Conservation (phyloP, 2,329 filamentous ascomycete species). For the Fusarium tupiense region DNA sequence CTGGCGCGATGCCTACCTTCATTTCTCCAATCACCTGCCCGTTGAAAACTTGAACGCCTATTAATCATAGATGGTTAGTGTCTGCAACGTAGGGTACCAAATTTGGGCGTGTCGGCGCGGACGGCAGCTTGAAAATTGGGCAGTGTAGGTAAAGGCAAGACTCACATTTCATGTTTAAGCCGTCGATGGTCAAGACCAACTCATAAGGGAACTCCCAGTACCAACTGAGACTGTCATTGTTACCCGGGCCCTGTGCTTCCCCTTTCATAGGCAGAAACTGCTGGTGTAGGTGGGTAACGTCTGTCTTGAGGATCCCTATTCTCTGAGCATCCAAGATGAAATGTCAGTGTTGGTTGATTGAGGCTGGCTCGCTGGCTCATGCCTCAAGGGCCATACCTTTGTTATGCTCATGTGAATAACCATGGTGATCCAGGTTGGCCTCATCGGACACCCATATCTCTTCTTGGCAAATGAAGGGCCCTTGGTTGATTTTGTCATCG, state of each 20-base stretch:
- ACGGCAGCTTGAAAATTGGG: background rate
- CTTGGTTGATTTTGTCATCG: background rate
- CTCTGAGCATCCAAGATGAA: background rate
- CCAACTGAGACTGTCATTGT: too few relatives aligned
- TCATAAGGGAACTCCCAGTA: background rate
- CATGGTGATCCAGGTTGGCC: fast-evolving
- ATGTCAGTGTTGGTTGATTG: background rate
- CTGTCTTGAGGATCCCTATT: background rate
- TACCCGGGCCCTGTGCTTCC: too few relatives aligned
- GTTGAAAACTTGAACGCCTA: background rate
- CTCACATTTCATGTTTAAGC: conserved; percentile 1
- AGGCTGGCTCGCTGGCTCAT: background rate
- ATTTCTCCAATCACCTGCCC: background rate
- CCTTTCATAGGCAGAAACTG: too few relatives aligned
- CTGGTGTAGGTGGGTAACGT: background rate
- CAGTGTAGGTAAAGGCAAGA: background rate
- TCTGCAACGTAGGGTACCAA: background rate
- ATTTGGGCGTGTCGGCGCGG: background rate
- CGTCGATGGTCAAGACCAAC: background rate
- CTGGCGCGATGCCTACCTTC: background rate
- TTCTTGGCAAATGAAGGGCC: background rate
- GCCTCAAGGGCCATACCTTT: background rate
- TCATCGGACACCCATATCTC: background rate
- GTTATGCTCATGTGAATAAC: background rate
- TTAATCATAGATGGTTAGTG: background rate